Evolutionary conservation across 805 yeast genomes (phyloP).

Genomic region (Yarrowia sp.): DNA sequence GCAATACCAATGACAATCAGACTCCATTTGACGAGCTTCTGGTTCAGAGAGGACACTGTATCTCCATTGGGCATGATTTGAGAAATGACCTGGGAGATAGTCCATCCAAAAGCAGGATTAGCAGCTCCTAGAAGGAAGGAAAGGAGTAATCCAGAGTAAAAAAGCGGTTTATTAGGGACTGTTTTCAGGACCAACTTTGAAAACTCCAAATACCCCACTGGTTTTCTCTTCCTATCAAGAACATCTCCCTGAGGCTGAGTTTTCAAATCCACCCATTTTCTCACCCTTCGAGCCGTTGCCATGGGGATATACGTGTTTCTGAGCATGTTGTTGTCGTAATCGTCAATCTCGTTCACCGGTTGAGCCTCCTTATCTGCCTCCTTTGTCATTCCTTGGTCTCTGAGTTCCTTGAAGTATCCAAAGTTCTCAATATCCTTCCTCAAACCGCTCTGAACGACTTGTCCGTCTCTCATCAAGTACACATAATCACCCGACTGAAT

Average conservation of each 20-base stretch:
- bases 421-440: constrained; percentile 35
- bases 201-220: constrained; percentile 15
- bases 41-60: constrained; percentile 44
- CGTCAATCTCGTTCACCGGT: constrained; percentile 3
- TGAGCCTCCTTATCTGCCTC: not conserved
- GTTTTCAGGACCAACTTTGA: constrained; percentile 21
- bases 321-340: not conserved
- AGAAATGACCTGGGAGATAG: constrained; percentile 71
- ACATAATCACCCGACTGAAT: constrained; percentile 66
- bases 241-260: not conserved
- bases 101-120: constrained; percentile 80
- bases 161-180: constrained; percentile 42
- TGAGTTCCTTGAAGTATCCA: constrained; percentile 17
- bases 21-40: constrained; percentile 64
- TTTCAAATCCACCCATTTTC: constrained; percentile 13
- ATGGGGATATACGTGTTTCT: constrained; percentile 3
- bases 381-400: constrained; percentile 16
- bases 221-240: constrained; percentile 6
- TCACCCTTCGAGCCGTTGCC: not conserved
- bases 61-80: constrained; percentile 62
- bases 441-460: constrained; percentile 49
- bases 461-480: constrained; percentile 65
- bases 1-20: constrained; percentile 68
- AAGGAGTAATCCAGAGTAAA: constrained; percentile 60
- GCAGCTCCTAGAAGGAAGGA: constrained; percentile 66